Evolutionary conservation across 306 rosid species (phyloP), one percentile per base, ranked within the genome.

Genomic region (Corylus avellana): DNA sequence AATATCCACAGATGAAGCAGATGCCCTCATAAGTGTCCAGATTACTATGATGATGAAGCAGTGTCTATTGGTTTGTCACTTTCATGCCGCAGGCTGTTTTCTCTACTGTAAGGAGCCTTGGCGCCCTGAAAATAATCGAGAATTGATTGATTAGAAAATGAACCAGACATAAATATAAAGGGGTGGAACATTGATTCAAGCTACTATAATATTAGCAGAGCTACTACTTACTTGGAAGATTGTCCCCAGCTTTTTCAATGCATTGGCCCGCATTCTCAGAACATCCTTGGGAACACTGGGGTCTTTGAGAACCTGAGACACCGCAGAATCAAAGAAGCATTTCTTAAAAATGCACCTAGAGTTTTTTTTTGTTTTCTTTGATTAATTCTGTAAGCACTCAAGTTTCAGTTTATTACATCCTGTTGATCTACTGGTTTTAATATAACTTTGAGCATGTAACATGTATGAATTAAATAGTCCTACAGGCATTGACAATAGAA

Each of bases 81-180:
- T 88, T 96, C 99, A 72, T 17, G 92, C 81, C 96, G 95, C 70
- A 96, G 90, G 80, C 98, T 96, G 89, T 88, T 83, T 75, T 91
- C 96, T 88, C 99, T 87, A 68, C 79, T 78, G 85, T 88, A 93
- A 71, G 87, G 74, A 75, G 83, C 77, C 85, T 88, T 89, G 47
- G 93, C 98, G 75, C 99, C 99, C 99, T 93, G 84, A 68, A 37
- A 87, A 87, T 76, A 69, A 54, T 5, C 25, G 70, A 57, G 51
- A 22, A 74, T 73, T 78, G 25, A 53, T 84, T 61, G 42, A 63
- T 68, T 48, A 68, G 58, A 54, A 66, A 66, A 56, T 72, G 46
- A 84, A 72, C 77, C 69, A 58, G 75, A 59, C 63, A 61, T 14
- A 12, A 55, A 56, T 16, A 67, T 17, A 39, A 22, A 57, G 63